Base-by-base conservation (phyloP, 352 stramenopile species). In the Globisporangium ultimum region DNA sequence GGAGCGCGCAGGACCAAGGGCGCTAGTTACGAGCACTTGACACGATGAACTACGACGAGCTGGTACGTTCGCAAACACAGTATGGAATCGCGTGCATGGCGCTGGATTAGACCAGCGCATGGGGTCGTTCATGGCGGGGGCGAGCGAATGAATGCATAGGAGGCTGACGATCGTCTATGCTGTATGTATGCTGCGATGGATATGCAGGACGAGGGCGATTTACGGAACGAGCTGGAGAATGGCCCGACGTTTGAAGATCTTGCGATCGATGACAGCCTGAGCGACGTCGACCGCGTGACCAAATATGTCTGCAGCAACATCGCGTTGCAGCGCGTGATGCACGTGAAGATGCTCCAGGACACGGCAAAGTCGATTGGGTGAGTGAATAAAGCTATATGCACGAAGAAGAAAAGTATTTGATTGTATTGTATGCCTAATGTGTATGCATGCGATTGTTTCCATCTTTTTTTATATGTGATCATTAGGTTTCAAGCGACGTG, bases 211-310 rank as follows among this genome's bases (percentile, higher is more conserved):
- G 68, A 76, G 15, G 65, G 68, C n/a, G 61, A 69, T 3, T 22
- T 62, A 48, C 56, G 47, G 47, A 43, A 21, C 52, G 51, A 59
- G 41, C 62, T 83, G 10, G 62, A 64, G 18, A 76, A 68, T 45
- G 83, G 82, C 28, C 89, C 92, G 20, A 98, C 93, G n/a, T 99
- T 99, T 71, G 96, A 99, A 76, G 96, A 99, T 74, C 78, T 99
- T 43, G 97, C 96, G 7, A 98, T 99, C 65, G 96, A 99, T 78
- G 96, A 99, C 75, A 97, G 96, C 46, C 74, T 99, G 24, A 97
- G 85, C 59, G 82, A 98, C 58, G 70, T 99, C 36, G 84, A 98
- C 61, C 87, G 97, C 40, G 85, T 99, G 22, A 91, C 95, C 52
- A 93, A 96, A 61, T 99, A 99, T 72, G 88, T 89, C 53, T 95